A percentile compares a stretch with the other conserved stretches of the same genome.
These are phyloP conservation scores for Ophiostoma triangulosporum DNA, from an alignment of 2,329 filamentous ascomycete genomes.

Conservation along the genomic window DNA sequence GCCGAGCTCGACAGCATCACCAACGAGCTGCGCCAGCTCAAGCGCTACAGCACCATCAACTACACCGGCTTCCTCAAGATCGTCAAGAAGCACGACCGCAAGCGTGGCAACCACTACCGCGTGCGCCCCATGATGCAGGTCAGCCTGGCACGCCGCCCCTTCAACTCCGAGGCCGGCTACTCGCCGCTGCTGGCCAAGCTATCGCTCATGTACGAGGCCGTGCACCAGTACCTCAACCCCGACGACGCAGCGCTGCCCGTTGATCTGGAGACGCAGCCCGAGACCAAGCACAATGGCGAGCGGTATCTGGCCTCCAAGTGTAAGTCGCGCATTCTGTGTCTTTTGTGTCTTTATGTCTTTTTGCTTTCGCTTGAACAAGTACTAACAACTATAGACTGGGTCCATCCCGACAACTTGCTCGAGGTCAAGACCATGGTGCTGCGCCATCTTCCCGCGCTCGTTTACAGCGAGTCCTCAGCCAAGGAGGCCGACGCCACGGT, in stretches of 20 bases:
- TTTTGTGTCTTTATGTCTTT: neutral
- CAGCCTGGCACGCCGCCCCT: conserved; percentile 72
- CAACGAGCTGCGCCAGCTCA: conserved; percentile 81
- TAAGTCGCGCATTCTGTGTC: conserved; percentile 25
- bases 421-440: conserved; percentile 96
- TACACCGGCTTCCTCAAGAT: conserved; percentile 98
- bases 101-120: conserved; percentile 72
- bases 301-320: conserved; percentile 79
- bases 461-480: conserved; percentile 80
- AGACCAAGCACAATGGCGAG: conserved; percentile 48
- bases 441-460: conserved; percentile 74
- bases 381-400: conserved; percentile 48
- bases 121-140: conserved; percentile 87
- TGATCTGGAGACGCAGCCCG: conserved; percentile 38
- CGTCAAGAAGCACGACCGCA: conserved; percentile 96
- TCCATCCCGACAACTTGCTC: conserved; percentile 86
- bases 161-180: conserved; percentile 86
- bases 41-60: conserved; percentile 91
- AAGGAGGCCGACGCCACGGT: conserved; percentile 69
- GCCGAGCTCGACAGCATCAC: conserved; percentile 75
- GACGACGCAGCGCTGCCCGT: conserved; percentile 24
- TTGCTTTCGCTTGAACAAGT: neutral
- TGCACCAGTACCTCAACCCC: conserved; percentile 65
- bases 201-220: conserved; percentile 91
- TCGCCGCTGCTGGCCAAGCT: conserved; percentile 79